These are phyloP conservation scores for Suhomyces canberraensis DNA, from an alignment of 805 yeast species.

Conservation along the genomic window DNA sequence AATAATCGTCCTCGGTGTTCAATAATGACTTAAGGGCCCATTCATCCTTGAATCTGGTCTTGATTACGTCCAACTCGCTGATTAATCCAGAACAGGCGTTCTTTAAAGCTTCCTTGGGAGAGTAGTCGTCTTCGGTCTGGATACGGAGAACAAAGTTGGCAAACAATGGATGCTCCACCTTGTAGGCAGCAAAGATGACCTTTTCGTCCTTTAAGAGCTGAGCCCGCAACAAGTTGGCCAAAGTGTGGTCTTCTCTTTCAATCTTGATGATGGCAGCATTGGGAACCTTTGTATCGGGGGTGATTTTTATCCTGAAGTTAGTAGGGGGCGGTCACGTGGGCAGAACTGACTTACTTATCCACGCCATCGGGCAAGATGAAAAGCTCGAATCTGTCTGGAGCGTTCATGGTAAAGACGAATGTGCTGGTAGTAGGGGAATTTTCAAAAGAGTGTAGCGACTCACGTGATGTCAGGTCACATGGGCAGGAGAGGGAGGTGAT, in stretches of 20 bases:
- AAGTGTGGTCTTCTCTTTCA: slow-evolving; percentile 96
- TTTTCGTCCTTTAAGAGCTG: slow-evolving; percentile 82
- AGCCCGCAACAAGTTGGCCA: slow-evolving; percentile 84
- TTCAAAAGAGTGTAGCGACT: neutral
- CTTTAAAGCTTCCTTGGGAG: slow-evolving; percentile 85
- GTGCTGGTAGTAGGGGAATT: neutral
- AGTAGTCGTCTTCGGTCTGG: slow-evolving; percentile 93
- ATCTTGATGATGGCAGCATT: slow-evolving; percentile 90
- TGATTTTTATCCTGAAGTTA: slow-evolving; percentile 60
- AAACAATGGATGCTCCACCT: slow-evolving; percentile 95
- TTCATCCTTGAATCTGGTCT: slow-evolving; percentile 81
- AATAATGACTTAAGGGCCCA: slow-evolving; percentile 84
- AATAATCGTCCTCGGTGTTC: slow-evolving; percentile 41
- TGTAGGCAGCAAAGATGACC: slow-evolving; percentile 96
- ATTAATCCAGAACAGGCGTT: slow-evolving; percentile 86
- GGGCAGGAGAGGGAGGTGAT: too few species aligned
- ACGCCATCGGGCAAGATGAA: slow-evolving; percentile 97
- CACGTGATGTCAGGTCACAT: too few species aligned
- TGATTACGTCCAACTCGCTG: slow-evolving; percentile 69
- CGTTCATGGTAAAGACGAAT: slow-evolving; percentile 68
- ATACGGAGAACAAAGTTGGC: slow-evolving; percentile 92
- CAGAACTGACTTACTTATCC: slow-evolving; percentile 59
- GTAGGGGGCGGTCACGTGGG: neutral
- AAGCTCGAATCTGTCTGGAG: slow-evolving; percentile 98
- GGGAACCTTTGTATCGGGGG: slow-evolving; percentile 93